Conservation (phyloP, 805 yeast genomes). For the Candida koratica region DNA sequence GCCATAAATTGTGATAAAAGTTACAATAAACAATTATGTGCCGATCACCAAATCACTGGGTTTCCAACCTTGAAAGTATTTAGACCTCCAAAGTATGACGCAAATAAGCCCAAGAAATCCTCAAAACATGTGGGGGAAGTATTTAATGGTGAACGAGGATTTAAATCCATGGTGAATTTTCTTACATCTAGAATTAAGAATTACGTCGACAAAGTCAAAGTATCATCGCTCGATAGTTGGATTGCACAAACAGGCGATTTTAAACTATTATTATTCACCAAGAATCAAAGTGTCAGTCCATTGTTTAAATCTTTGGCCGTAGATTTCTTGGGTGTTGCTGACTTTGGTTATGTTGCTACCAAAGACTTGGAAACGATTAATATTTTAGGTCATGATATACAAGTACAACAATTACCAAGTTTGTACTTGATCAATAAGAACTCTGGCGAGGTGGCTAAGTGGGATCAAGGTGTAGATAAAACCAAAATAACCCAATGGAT, state of each 20-base stretch:
- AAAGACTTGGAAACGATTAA: slow-evolving; percentile 15
- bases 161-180: slow-evolving; percentile 51
- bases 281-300: slow-evolving; percentile 48
- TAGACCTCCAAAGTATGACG: slow-evolving; percentile 66
- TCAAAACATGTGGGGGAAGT: slow-evolving; percentile 48
- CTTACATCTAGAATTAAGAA: slow-evolving; percentile 59
- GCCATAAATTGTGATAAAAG: slow-evolving; percentile 83
- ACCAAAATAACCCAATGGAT: slow-evolving; percentile 32
- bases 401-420: slow-evolving; percentile 23
- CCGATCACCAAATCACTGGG: slow-evolving; percentile 61
- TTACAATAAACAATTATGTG: slow-evolving; percentile 65
- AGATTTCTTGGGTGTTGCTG: slow-evolving; percentile 54
- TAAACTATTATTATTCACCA: slow-evolving; percentile 52
- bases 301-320: slow-evolving; percentile 63
- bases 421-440: slow-evolving; percentile 15
- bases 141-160: slow-evolving; percentile 59
- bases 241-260: slow-evolving; percentile 22
- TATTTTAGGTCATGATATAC: slow-evolving; percentile 8
- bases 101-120: slow-evolving; percentile 12
- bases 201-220: slow-evolving; percentile 47
- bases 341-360: slow-evolving; percentile 42
- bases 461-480: slow-evolving; percentile 27
- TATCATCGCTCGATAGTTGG: slow-evolving; percentile 29
- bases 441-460: slow-evolving; percentile 2
- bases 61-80: slow-evolving; percentile 82